A percentile compares a stretch with the other conserved stretches of the same genome.
These are phyloP conservation scores for Colletotrichum camelliae DNA, from an alignment of 2,329 filamentous ascomycete genomes.

Conservation along the genomic window DNA sequence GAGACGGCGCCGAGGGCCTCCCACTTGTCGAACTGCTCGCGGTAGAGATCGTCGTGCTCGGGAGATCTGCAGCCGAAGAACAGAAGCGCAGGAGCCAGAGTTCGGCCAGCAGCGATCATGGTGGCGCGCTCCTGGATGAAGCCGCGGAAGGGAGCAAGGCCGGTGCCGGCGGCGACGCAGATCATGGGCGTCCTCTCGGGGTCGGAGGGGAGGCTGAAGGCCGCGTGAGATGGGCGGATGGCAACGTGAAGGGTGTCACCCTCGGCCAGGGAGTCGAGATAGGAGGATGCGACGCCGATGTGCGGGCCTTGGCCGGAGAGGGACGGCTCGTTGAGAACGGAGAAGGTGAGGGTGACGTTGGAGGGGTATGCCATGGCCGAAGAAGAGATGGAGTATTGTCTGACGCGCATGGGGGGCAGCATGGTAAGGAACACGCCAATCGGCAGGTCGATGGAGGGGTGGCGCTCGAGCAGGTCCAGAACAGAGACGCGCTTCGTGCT, in stretches of 20 bases:
- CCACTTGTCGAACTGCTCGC: constrained; percentile 27
- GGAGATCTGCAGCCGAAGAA: constrained; percentile 46
- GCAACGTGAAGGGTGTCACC: constrained; percentile 56
- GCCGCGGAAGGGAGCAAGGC: constrained; percentile 48
- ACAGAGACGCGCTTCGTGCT: constrained; percentile 56
- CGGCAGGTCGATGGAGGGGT: constrained; percentile 56
- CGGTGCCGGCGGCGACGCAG: constrained; percentile 56
- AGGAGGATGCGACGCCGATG: constrained; percentile 66
- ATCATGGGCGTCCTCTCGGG: constrained; percentile 49
- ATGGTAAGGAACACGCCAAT: constrained; percentile 68
- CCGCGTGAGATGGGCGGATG: constrained; percentile 42
- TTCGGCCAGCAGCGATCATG: constrained; percentile 36
- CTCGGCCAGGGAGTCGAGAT: constrained; percentile 55
- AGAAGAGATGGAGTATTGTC: constrained; percentile 68
- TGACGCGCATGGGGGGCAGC: constrained; percentile 64
- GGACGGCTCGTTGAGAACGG: constrained; percentile 59
- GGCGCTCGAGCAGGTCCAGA: constrained; percentile 67
- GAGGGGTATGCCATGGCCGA: constrained; percentile 63
- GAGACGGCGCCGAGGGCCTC: constrained; percentile 50
- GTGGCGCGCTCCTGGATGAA: constrained; percentile 42
- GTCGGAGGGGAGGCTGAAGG: constrained; percentile 48
- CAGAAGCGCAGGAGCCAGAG: constrained; percentile 41
- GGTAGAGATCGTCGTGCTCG: constrained; percentile 37
- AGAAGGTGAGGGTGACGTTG: constrained; percentile 68
- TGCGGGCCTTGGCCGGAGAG: constrained; percentile 54